Evolutionary conservation across 805 yeast species (phyloP).

Genomic region (Pichia nanzhaoensis): DNA sequence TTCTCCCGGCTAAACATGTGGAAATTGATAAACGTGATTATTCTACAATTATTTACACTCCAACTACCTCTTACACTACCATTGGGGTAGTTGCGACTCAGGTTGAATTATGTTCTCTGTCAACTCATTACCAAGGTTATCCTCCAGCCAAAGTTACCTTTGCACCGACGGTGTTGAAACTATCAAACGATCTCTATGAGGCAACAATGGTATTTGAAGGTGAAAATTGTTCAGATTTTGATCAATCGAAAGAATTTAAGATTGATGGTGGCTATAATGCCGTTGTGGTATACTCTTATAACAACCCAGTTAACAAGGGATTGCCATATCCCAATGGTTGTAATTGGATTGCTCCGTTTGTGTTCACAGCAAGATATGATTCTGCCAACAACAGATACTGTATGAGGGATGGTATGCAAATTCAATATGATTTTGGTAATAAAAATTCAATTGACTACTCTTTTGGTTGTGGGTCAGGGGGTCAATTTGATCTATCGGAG

Average conservation of each 20-base stretch:
- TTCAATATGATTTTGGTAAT: conserved; percentile 25
- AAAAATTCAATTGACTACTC: conserved; percentile 18
- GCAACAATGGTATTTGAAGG: conserved; percentile 16
- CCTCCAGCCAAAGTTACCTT: conserved; percentile 15
- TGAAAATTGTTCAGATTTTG: conserved; percentile 5
- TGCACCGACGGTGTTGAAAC: conserved; percentile 6
- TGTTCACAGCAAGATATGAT: conserved; percentile 9
- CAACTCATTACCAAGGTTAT: background rate
- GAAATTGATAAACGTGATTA: background rate
- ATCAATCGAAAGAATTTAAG: conserved; percentile 31
- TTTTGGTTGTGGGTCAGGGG: conserved; percentile 19
- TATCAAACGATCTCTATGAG: conserved; percentile 7
- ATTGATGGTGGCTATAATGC: conserved; percentile 23
- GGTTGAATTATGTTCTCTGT: background rate
- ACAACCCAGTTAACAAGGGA: conserved; percentile 8
- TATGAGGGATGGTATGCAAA: conserved; percentile 16
- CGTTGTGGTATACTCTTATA: conserved; percentile 21
- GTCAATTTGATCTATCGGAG: conserved; percentile 6
- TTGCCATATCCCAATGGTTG: conserved; percentile 18
- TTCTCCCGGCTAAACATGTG: too few relatives aligned
- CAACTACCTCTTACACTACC: background rate
- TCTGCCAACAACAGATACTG: conserved; percentile 12
- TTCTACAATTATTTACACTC: background rate
- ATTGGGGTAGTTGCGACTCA: background rate
- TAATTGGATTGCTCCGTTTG: conserved; percentile 23